Percentiles rank a stretch among this genome's conserved stretches.
phyloP scores from a whole-genome alignment of 257 asterid species.

The Fraxinus cuspidata region DNA sequence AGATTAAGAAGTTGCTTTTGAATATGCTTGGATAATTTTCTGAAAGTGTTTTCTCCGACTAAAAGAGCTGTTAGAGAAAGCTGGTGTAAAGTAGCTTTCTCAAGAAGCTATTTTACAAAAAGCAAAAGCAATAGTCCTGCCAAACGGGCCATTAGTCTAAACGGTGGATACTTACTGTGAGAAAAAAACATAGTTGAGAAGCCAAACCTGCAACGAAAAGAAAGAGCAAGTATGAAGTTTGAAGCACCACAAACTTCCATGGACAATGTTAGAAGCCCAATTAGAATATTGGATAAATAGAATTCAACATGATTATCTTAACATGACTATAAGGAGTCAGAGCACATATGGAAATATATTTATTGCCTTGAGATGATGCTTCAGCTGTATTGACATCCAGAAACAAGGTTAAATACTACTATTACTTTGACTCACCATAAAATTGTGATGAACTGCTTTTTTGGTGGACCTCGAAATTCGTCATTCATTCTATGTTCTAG shows the following conservation, averaged over 20 bases:
- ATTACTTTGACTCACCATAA: constrained; percentile 53
- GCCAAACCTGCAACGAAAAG: neutral
- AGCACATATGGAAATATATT: neutral
- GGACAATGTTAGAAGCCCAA: neutral
- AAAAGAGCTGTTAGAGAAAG: too few species aligned
- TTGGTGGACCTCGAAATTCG: constrained; percentile 83
- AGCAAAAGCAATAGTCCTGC: too few species aligned
- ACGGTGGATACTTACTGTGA: too few species aligned
- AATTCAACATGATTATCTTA: neutral
- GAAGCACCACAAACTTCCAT: neutral
- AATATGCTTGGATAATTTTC: too few species aligned
- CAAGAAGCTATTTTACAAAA: too few species aligned
- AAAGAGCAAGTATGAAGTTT: neutral
- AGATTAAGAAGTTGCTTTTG: too few species aligned
- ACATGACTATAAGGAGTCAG: constrained; percentile 1
- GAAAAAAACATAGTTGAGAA: too few species aligned
- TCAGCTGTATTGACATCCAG: neutral
- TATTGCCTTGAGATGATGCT: neutral
- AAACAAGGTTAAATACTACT: neutral
- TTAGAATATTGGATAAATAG: neutral
- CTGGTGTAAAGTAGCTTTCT: too few species aligned
- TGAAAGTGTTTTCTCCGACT: too few species aligned
- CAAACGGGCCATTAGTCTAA: too few species aligned
- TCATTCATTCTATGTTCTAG: constrained; percentile 79
- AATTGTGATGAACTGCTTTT: constrained; percentile 63